Evolutionary conservation across 1,284 basidiomycete genomes (phyloP), one percentile per base, ranked within the genome.

Genomic region (Melampsora americana): DNA sequence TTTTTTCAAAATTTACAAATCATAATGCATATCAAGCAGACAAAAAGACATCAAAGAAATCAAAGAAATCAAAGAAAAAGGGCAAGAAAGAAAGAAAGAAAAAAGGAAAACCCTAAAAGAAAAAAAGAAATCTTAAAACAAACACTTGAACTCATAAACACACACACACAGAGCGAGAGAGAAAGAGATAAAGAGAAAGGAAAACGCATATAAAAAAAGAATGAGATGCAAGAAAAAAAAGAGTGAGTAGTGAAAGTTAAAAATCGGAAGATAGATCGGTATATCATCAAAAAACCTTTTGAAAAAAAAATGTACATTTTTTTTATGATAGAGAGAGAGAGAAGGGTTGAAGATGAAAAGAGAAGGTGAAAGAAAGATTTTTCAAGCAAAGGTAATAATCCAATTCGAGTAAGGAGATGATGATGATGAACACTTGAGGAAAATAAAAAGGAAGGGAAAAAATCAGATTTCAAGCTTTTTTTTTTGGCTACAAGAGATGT

Each of bases 401-500:
- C n/a, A n/a, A n/a, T n/a, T n/a, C n/a, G n/a, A n/a, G n/a, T n/a
- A n/a, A n/a, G n/a, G n/a, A n/a, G n/a, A n/a, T n/a, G n/a, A n/a
- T n/a, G n/a, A n/a, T n/a, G n/a, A n/a, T n/a, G n/a, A n/a, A n/a
- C 46, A 48, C 11, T 48, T 11, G 11, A 48, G 46, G 20, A 48
- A 48, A 48, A 48, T 11, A 48, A 48, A 48, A 48, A 48, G 46
- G 11, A 48, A 11, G 11, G 20, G 46, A n/a, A n/a, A n/a, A n/a
- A n/a, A n/a, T n/a, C n/a, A n/a, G n/a, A n/a, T n/a, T n/a, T n/a
- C n/a, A n/a, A n/a, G n/a, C n/a, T n/a, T n/a, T n/a, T n/a, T n/a
- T n/a, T n/a, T n/a, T n/a, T 28, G 30, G 30, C 20, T 64, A 64
- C 26, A 64, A 30, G 61, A 64, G 56, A 32, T 32, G 61, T 35